Conservation (phyloP, 2,329 filamentous ascomycete genomes). For the Alternaria tenuissima region DNA sequence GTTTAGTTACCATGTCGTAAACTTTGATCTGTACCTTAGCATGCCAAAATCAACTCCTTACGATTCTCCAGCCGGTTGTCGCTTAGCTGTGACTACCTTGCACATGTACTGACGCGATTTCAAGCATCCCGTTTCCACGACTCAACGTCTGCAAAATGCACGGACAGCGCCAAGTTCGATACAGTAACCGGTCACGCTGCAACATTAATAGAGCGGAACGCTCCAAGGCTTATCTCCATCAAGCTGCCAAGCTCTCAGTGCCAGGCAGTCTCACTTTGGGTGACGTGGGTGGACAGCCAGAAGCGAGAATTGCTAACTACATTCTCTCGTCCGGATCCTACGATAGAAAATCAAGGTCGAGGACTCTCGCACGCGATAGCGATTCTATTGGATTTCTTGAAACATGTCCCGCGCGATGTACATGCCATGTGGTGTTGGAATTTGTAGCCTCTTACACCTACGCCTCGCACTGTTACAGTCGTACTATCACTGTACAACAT, state of each 20-base stretch:
- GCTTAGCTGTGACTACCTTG: neutral
- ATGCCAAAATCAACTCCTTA: conserved; percentile 30
- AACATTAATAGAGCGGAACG: neutral
- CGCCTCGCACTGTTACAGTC: neutral
- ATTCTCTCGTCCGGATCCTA: neutral
- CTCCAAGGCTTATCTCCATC: neutral
- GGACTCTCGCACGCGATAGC: neutral
- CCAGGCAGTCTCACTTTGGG: neutral
- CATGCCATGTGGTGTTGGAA: neutral
- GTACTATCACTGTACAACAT: neutral
- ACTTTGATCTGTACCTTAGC: conserved; percentile 32
- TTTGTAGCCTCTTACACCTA: neutral
- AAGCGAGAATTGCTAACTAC: neutral
- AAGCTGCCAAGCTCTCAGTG: neutral
- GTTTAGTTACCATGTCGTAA: conserved; percentile 26
- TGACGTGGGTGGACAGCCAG: neutral
- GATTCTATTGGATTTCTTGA: neutral
- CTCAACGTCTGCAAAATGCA: neutral
- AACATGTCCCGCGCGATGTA: neutral
- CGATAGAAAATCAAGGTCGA: neutral
- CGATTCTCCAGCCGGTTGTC: neutral
- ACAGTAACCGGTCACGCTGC: neutral
- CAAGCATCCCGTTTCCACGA: neutral
- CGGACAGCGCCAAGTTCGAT: neutral
- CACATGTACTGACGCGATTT: neutral